phyloP scores from a whole-genome alignment of 805 yeast species.

The Zygoascus bituminiphila region DNA sequence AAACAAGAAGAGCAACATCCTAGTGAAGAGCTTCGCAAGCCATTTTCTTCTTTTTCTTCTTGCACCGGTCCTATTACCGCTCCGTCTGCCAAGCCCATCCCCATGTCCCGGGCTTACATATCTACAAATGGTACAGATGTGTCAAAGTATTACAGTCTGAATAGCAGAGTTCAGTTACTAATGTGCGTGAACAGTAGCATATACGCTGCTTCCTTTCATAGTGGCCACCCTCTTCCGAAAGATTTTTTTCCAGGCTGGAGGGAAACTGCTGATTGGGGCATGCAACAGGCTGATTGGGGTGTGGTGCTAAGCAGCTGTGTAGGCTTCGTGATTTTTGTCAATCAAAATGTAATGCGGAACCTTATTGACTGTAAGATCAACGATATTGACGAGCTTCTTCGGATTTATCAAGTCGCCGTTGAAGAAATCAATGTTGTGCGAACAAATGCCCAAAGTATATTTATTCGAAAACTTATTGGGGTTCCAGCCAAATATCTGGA shows the following conservation, averaged over 20 bases:
- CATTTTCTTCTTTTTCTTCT: no score
- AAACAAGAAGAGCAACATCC: no score
- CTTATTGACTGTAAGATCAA: not conserved
- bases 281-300: not conserved
- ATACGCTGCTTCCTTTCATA: not conserved
- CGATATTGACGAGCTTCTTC: not conserved
- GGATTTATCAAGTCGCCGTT: not conserved
- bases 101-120: not conserved
- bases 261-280: not conserved
- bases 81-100: not conserved
- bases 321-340: not conserved
- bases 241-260: not conserved
- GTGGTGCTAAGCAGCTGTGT: not conserved
- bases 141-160: not conserved
- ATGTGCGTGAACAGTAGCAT: not conserved
- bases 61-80: not conserved
- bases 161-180: not conserved
- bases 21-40: no score
- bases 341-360: not conserved
- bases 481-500: not conserved
- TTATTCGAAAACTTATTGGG: not conserved
- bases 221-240: not conserved
- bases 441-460: not conserved
- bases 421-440: not conserved
- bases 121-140: not conserved